Conservation (phyloP, 2,329 filamentous ascomycete genomes). For the Alternaria arborescens region DNA sequence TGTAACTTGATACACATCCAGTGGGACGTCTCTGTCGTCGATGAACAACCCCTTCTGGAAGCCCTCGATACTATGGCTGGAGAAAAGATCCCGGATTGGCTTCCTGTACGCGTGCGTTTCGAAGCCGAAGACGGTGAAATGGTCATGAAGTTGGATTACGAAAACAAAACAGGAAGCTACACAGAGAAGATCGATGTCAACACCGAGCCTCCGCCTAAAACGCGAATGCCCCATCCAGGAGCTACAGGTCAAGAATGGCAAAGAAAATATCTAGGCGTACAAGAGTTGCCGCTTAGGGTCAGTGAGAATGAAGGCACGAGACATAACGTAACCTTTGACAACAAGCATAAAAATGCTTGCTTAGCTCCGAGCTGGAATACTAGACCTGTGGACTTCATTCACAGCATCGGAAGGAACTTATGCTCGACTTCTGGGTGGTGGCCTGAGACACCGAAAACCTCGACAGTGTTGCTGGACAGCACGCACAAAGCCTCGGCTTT, state of each 20-base stretch:
- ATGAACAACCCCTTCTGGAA: slow-evolving; percentile 31
- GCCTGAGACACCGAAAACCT: slow-evolving; percentile 13
- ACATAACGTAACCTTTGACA: neutral
- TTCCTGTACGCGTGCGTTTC: slow-evolving; percentile 38
- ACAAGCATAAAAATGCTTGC: neutral
- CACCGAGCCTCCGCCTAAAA: slow-evolving; percentile 8
- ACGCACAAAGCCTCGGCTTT: slow-evolving; percentile 19
- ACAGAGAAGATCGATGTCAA: slow-evolving; percentile 19
- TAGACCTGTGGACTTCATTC: slow-evolving; percentile 24
- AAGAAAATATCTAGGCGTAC: slow-evolving; percentile 1
- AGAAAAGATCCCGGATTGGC: slow-evolving; percentile 39
- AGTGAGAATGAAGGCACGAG: neutral
- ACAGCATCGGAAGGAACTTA: slow-evolving; percentile 30
- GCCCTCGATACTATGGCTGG: slow-evolving; percentile 37
- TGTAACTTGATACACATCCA: slow-evolving; percentile 34
- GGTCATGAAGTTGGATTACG: slow-evolving; percentile 42
- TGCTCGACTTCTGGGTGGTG: slow-evolving; percentile 36
- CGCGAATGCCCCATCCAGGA: neutral
- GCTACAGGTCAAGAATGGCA: slow-evolving; percentile 12
- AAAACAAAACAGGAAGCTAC: slow-evolving; percentile 22
- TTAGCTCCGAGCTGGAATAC: slow-evolving; percentile 7
- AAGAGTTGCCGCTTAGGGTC: slow-evolving; percentile 9
- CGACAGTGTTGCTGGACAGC: slow-evolving; percentile 11
- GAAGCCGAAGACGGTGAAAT: slow-evolving; percentile 40
- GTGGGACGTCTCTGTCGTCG: slow-evolving; percentile 34